These are phyloP conservation scores for Gliomastix tumulicola DNA, from an alignment of 2,329 filamentous ascomycete species.

Conservation along the genomic window DNA sequence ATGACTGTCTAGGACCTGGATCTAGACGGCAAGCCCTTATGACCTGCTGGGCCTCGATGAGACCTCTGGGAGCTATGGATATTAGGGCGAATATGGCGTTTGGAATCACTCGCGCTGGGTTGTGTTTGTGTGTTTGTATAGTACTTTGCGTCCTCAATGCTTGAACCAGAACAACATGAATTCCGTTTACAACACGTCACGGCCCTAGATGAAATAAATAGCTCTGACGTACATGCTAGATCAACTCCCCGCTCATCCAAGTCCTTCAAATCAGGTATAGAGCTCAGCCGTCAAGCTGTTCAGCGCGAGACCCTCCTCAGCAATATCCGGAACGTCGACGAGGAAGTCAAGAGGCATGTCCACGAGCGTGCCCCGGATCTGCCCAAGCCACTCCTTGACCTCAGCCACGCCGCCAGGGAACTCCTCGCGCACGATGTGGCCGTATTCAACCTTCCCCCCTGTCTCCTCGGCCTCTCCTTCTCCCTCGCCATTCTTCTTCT, in stretches of 20 bases:
- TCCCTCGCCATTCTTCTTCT: conserved; percentile 36
- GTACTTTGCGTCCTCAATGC: no score
- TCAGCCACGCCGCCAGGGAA: conserved; percentile 68
- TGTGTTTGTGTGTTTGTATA: no score
- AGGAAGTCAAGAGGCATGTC: conserved; percentile 91
- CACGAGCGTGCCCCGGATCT: conserved; percentile 64
- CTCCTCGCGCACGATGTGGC: conserved; percentile 78
- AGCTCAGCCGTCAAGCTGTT: conserved; percentile 67
- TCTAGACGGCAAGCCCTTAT: no score
- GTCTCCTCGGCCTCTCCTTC: conserved; percentile 35
- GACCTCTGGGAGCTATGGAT: no score
- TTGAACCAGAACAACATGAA: no score
- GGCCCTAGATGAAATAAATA: no score
- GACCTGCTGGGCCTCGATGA: no score
- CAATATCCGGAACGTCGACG: conserved; percentile 75
- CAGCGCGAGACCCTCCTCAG: conserved; percentile 68
- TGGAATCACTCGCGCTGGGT: no score
- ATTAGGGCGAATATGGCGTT: no score
- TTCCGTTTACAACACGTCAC: no score
- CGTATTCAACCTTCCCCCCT: conserved; percentile 63
- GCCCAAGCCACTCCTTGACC: conserved; percentile 62
- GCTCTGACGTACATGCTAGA: no score
- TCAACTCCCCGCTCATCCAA: neutral
- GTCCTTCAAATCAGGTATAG: conserved; percentile 54
- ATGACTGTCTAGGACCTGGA: no score